Percentiles rank a stretch among this genome's conserved stretches.
These are phyloP conservation scores for Mrakia gelida DNA, from an alignment of 768 basidiomycete genomes.

Conservation along the genomic window DNA sequence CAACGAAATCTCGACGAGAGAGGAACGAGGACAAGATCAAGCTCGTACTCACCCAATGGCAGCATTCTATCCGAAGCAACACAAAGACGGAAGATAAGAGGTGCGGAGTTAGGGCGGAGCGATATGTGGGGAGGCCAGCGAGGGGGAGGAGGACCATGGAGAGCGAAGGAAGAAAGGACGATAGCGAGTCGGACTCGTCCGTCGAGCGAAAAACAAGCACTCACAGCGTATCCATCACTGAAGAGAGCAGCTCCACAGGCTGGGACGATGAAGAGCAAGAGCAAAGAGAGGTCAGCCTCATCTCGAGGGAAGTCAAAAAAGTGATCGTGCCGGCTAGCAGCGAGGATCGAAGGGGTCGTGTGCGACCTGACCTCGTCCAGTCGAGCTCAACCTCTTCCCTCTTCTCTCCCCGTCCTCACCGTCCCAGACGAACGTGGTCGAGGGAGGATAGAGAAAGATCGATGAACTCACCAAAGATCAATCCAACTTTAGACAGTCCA, in stretches of 20 bases:
- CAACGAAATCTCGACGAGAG: not conserved
- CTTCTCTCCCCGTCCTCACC: not conserved
- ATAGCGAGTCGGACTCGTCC: not conserved
- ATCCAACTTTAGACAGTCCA: not conserved
- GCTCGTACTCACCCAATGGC: slow-evolving; percentile 8
- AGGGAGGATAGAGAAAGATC: not conserved
- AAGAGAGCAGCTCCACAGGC: not conserved
- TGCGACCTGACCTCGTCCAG: not conserved
- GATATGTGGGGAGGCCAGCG: not conserved
- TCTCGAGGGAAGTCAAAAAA: not conserved
- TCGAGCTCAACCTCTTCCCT: not conserved
- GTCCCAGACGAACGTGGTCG: not conserved
- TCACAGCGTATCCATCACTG: not conserved
- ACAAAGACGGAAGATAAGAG: not conserved
- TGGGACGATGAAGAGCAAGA: not conserved
- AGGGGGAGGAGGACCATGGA: slow-evolving; percentile 1
- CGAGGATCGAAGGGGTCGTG: not conserved
- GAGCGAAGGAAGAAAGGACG: not conserved
- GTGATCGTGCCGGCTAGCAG: not conserved
- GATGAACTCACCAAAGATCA: slow-evolving; percentile 7
- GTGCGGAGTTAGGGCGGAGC: not conserved
- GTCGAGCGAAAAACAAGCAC: not conserved
- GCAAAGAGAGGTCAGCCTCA: not conserved
- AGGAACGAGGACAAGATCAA: no score
- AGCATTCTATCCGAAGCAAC: not conserved